Evolutionary conservation across 371 early-diverging fungal genomes (phyloP).

Genomic region (Mortierella sp.): DNA sequence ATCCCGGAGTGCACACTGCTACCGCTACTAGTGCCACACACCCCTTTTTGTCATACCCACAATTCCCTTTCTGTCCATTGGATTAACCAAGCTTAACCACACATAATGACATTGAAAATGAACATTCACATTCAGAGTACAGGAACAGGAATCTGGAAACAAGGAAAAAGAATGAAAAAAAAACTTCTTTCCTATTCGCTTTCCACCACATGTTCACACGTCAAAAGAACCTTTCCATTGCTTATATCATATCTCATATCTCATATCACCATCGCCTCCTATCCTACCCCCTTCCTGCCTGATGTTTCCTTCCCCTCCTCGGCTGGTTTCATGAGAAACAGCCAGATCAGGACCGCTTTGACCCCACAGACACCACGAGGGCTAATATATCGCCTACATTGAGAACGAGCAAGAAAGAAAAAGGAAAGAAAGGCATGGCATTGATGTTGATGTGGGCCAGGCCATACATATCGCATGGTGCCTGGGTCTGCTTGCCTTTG

Average conservation of each 20-base stretch:
- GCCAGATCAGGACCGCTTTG: constrained; percentile 11
- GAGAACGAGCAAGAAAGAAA: constrained; percentile 68
- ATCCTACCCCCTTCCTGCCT: neutral
- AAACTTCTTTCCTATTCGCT: too few relatives aligned
- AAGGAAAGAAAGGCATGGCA: neutral
- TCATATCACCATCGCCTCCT: too few relatives aligned
- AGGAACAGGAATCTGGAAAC: too few relatives aligned
- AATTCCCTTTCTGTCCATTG: neutral
- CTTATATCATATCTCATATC: too few relatives aligned
- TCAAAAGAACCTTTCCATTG: too few relatives aligned
- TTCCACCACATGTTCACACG: too few relatives aligned
- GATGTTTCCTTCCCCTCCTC: neutral
- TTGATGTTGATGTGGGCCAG: too few relatives aligned
- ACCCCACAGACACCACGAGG: constrained; percentile 47
- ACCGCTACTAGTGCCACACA: neutral
- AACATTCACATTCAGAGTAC: neutral
- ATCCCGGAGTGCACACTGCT: neutral
- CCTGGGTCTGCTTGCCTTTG: neutral
- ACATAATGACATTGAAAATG: neutral
- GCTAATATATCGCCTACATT: constrained; percentile 77
- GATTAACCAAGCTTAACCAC: too few relatives aligned
- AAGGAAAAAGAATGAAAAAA: too few relatives aligned
- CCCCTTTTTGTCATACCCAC: neutral
- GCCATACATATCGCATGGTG: neutral
- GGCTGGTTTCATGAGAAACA: neutral